A percentile compares a stretch with the other conserved stretches of the same genome.
Evolutionary conservation across 2,329 filamentous ascomycete genomes (phyloP).

Genomic region (Botrytis hyacinthi): DNA sequence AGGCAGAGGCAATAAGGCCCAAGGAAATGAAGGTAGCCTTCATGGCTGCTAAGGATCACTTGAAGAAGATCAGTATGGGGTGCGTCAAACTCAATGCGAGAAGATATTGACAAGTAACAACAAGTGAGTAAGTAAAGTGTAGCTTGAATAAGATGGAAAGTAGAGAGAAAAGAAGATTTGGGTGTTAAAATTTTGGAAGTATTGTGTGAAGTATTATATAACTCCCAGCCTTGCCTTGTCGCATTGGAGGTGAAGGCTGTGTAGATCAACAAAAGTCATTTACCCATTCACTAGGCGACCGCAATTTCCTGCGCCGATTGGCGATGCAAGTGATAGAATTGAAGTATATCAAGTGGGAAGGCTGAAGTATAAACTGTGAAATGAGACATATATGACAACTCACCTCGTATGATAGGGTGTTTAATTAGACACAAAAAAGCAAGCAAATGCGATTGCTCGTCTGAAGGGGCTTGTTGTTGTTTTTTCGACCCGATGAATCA

Average conservation of each 20-base stretch:
- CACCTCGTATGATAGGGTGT: slow-evolving; percentile 16
- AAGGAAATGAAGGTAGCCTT: slow-evolving; percentile 33
- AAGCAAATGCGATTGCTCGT: slow-evolving; percentile 15
- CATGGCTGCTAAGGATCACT: slow-evolving; percentile 31
- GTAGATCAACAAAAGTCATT: background rate
- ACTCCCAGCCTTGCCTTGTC: background rate
- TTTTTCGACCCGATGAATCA: background rate
- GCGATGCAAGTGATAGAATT: background rate
- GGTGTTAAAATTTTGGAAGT: background rate
- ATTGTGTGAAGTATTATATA: slow-evolving; percentile 9
- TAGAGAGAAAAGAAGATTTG: background rate
- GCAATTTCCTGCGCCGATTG: background rate
- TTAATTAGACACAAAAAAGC: slow-evolving; percentile 6
- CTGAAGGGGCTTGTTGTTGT: background rate
- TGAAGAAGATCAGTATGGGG: slow-evolving; percentile 12
- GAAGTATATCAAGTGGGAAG: background rate
- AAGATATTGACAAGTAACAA: background rate
- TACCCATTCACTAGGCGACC: slow-evolving; percentile 14
- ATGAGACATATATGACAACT: slow-evolving; percentile 21
- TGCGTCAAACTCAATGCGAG: background rate
- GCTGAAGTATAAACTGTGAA: background rate
- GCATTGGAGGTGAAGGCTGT: background rate
- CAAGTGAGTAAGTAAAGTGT: background rate
- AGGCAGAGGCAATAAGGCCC: slow-evolving; percentile 40
- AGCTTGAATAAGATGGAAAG: background rate